Conservation (phyloP, 768 basidiomycete genomes). For the Suillus variegatus region DNA sequence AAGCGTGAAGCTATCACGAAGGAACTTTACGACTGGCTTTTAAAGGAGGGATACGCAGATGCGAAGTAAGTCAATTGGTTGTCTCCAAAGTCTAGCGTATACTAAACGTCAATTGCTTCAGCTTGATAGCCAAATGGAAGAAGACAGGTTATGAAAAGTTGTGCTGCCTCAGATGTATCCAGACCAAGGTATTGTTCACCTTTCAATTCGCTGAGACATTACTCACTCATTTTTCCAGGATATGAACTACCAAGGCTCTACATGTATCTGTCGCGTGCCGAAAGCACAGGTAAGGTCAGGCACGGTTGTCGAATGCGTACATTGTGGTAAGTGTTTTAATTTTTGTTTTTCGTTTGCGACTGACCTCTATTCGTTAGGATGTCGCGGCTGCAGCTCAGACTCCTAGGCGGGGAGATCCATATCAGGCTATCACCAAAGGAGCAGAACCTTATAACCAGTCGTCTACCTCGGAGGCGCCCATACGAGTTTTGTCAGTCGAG, state of each 20-base stretch:
- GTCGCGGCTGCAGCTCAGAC: conserved; percentile 90
- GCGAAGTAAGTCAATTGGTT: conserved; percentile 67
- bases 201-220: conserved; percentile 9
- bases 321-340: conserved; percentile 74
- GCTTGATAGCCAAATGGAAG: conserved; percentile 99
- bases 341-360: conserved; percentile 6
- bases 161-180: conserved; percentile 95
- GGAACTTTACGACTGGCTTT: conserved; percentile 95
- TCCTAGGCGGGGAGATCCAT: conserved; percentile 42
- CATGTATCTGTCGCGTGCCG: conserved; percentile 96
- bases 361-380: conserved; percentile 50
- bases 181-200: conserved; percentile 64
- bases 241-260: conserved; percentile 99
- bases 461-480: background rate
- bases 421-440: background rate
- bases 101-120: conserved; percentile 32
- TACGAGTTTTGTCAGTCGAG: conserved; percentile 46
- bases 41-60: conserved; percentile 97
- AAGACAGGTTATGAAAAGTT: conserved; percentile 98
- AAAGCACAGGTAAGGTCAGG: conserved; percentile 90
- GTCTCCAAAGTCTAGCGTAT: background rate
- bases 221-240: conserved; percentile 53
- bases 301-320: conserved; percentile 93
- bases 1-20: conserved; percentile 94
- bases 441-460: too few relatives aligned